Evolutionary conservation across 1,284 basidiomycete species (phyloP), one percentile per base, ranked within the genome.

Genomic region (Porodaedalea pini): DNA sequence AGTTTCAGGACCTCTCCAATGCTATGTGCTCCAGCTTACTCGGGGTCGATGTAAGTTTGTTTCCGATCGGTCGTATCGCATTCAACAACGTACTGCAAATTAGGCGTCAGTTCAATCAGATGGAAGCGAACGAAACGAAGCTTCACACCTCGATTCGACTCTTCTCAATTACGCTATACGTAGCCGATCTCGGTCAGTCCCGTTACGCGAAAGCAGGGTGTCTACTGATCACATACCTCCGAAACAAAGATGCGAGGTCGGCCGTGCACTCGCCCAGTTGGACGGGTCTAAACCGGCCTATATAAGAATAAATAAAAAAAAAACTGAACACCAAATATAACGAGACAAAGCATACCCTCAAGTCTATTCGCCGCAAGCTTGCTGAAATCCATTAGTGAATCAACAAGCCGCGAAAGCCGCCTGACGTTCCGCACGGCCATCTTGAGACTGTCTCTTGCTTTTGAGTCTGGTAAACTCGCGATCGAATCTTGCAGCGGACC

Each of bases 351-450:
- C 44, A 7, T 51, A 64, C 65, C 65, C 43, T 67, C 58, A n/a
- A 68, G 54, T 41, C 63, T 60, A 36, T 65, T 66, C 13, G 66
- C 67, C 49, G 67, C 67, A 6, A 66, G 59, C 39, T 68, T 65
- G 10, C 65, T 64, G 54, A 70, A 70, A 50, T 70, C 65, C 67
- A 70, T 67, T 7, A 70, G 50, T 1, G 66, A 66, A 44, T 71
- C 68, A 6, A 71, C 66, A 4, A 71, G 60, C 21, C 65, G 61
- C 10, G 63, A 61, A 19, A 71, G 53, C 43, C 69, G 57, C 29
- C 49, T 61, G n/a, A 66, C 66, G 58, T 70, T 69, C 19, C 69
- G 64, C 17, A 54, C 55, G 2, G 66, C 65, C 32, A 69, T 49
- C 43, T 61, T 65, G 23, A 71, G 54, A 36, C 59, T 63, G 25